A percentile compares a stretch with the other conserved stretches of the same genome.
Conservation (phyloP, 176 grass and related monocot genomes). For the Thinopyrum elongatum region DNA sequence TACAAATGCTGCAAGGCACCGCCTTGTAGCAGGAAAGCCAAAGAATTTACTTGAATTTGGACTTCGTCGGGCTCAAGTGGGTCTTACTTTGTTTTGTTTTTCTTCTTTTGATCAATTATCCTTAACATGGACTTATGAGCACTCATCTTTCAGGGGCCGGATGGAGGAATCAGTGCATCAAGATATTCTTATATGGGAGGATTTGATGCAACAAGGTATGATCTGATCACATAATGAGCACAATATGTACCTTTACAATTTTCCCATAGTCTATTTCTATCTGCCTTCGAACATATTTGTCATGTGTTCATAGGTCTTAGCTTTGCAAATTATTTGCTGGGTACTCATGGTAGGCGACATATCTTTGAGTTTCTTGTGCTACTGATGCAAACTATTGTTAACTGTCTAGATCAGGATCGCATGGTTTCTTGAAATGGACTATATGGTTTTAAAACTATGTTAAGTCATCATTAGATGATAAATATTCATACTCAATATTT, state of each 20-base stretch:
- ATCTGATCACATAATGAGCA: background rate
- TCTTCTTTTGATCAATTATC: background rate
- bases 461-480: background rate
- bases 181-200: constrained; percentile 94
- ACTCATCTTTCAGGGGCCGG: constrained; percentile 65
- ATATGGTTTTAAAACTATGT: background rate
- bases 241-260: background rate
- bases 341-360: background rate
- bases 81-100: constrained; percentile 14
- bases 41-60: constrained; percentile 94
- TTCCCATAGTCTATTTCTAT: background rate
- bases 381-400: background rate
- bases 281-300: background rate
- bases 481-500: constrained; percentile 3
- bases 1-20: constrained; percentile 92
- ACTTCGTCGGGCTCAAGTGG: constrained; percentile 86
- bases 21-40: constrained; percentile 81
- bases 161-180: constrained; percentile 98
- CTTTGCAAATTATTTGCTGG: constrained; percentile 6
- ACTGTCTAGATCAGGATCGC: background rate
- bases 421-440: background rate
- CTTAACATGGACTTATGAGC: constrained; percentile 10
- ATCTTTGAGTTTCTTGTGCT: background rate
- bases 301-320: background rate
- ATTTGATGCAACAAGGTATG: constrained; percentile 97